A percentile compares a stretch with the other conserved stretches of the same genome.
Evolutionary conservation across 2,329 filamentous ascomycete genomes (phyloP).

Genomic region (Cylindrodendrum hubeiense): DNA sequence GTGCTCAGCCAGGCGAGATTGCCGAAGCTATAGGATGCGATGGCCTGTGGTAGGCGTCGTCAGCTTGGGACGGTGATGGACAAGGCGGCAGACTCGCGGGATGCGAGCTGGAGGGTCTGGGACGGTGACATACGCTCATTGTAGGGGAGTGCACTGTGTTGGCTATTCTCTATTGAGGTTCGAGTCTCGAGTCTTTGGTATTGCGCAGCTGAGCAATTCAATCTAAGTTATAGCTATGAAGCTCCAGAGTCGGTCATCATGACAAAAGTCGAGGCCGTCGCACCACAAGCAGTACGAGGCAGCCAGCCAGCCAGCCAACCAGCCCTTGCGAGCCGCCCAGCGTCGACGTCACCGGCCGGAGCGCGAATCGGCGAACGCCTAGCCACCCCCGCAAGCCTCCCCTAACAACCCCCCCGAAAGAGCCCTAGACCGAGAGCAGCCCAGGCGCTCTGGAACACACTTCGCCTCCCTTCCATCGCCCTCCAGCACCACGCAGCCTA

Average conservation of each 20-base stretch:
- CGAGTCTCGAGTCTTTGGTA: background rate
- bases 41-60: slow-evolving; percentile 51
- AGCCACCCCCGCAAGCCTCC: background rate
- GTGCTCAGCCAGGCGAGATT: slow-evolving; percentile 64
- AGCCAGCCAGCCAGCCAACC: no score
- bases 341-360: slow-evolving; percentile 6
- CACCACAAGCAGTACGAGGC: background rate
- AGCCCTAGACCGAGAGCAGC: background rate
- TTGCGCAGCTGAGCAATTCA: background rate
- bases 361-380: background rate
- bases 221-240: background rate
- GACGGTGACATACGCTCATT: slow-evolving; percentile 36
- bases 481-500: background rate
- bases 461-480: background rate
- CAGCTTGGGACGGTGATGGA: background rate
- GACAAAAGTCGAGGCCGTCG: background rate
- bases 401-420: background rate
- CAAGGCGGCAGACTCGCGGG: no score
- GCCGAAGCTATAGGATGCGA: slow-evolving; percentile 63
- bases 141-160: background rate
- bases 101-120: background rate
- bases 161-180: background rate
- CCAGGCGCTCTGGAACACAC: background rate
- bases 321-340: background rate
- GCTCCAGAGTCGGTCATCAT: background rate